Base-by-base conservation (phyloP, 352 stramenopile genomes). In the Phytophthora pseudosyringae region DNA sequence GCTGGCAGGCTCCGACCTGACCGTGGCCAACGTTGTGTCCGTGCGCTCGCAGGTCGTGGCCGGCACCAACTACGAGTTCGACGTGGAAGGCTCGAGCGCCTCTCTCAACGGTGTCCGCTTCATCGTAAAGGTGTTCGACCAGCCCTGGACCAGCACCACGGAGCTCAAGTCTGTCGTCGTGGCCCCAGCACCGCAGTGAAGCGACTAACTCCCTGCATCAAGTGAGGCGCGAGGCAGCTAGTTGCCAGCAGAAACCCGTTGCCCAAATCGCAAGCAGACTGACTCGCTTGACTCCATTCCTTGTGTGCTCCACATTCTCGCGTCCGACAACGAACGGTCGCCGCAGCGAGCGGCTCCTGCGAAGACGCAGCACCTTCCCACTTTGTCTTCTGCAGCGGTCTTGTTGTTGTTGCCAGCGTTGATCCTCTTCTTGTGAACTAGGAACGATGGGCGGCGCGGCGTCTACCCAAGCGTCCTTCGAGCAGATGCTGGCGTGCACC, bases 401-500 rank as follows among this genome's bases (percentile, higher is more conserved):
- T 54, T 51, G 16, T 56, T 18, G 18, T 21, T 29, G 32, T 41
- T 51, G 18, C n/a, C 18, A 4, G 4, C 26, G 32, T 40, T 38
- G 26, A 7, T 57, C 26, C 6, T 62, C 25, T 51, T 54, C 1
- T 35, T 45, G 46, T 59, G 40, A 49, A 39, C 15, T 38, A 52
- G 62, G n/a, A 60, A 59, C 40, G 1, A 94, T 94, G 86, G 86
- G 86, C 13, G 83, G 68, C 0, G 86, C 80, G 6, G 81, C 83
- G 38, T 94, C 86, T 9, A 91, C 78, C 28, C 78, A 91, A 43
- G 69, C 76, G 11, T 80, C 80, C 3, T 88, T 94, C 53, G 80
- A 89, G 75, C 86, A 94, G 65, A 93, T 93, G 83, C 83, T 94
- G 52, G 86, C 86, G 35, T 92, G 83, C 66, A 94, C 83, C 31